These are phyloP conservation scores for Onygenales sp. DNA, from an alignment of 2,329 filamentous ascomycete species.

Conservation along the genomic window DNA sequence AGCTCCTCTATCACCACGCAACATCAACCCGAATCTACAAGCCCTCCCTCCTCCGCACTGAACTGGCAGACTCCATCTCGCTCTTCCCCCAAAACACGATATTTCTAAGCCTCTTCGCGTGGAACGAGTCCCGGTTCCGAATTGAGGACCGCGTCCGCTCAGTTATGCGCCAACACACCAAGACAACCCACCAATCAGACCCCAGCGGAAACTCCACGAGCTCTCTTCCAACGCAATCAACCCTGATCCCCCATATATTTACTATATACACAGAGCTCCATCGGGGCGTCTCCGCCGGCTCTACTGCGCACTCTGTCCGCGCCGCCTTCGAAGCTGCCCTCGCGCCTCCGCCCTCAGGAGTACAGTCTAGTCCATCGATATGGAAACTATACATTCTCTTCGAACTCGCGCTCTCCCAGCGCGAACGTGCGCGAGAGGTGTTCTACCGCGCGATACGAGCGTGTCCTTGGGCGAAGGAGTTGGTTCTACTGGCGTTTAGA, in stretches of 20 bases:
- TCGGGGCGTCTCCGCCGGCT: conserved; percentile 32
- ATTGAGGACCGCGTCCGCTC: conserved; percentile 69
- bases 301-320: conserved; percentile 44
- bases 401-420: conserved; percentile 32
- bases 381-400: conserved; percentile 47
- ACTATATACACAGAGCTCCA: conserved; percentile 46
- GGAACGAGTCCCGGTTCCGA: conserved; percentile 61
- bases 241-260: conserved; percentile 39
- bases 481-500: conserved; percentile 49
- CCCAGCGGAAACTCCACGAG: conserved; percentile 11
- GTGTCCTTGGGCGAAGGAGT: conserved; percentile 56
- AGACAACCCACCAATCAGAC: conserved; percentile 14
- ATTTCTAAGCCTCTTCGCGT: conserved; percentile 63
- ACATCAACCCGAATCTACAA: conserved; percentile 56
- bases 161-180: conserved; percentile 42
- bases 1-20: conserved; percentile 58
- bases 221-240: conserved; percentile 7
- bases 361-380: conserved; percentile 33
- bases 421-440: conserved; percentile 38
- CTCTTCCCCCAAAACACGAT: conserved; percentile 67
- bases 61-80: conserved; percentile 51
- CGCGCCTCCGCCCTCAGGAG: conserved; percentile 15
- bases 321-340: conserved; percentile 48
- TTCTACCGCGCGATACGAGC: conserved; percentile 47
- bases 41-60: conserved; percentile 53